These are phyloP conservation scores for Penicillium daleae DNA, from an alignment of 495 filamentous ascomycete species.

Conservation along the genomic window DNA sequence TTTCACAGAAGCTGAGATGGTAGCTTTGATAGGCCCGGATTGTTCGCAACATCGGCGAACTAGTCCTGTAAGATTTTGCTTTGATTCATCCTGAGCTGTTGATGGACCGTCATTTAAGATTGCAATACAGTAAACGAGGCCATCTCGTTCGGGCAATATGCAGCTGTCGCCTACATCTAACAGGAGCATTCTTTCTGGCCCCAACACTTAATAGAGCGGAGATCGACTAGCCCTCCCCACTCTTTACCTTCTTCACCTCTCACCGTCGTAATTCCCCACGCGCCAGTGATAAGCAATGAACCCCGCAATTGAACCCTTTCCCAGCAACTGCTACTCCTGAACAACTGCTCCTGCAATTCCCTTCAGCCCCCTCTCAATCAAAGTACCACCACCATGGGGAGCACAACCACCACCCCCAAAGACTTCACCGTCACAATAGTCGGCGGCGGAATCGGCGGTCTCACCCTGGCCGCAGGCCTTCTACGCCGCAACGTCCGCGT, in stretches of 20 bases:
- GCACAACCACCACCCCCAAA: slow-evolving; percentile 14
- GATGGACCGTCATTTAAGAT: no score
- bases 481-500: slow-evolving; percentile 52
- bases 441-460: slow-evolving; percentile 63
- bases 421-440: slow-evolving; percentile 57
- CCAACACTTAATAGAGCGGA: neutral
- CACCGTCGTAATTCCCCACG: neutral
- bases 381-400: slow-evolving; percentile 5
- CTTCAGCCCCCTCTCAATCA: no score
- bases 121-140: no score
- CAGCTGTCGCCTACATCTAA: no score
- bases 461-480: slow-evolving; percentile 58
- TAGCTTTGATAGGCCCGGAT: no score
- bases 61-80: no score
- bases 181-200: neutral
- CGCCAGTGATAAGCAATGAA: neutral
- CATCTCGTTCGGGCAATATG: no score
- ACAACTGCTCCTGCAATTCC: no score
- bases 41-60: no score
- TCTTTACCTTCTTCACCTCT: neutral
- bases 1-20: neutral
- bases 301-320: neutral
- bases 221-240: neutral
- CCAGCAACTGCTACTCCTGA: no score
- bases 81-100: no score